Conservation (phyloP, 305 asterid genomes). For the Coffea humblotiana region DNA sequence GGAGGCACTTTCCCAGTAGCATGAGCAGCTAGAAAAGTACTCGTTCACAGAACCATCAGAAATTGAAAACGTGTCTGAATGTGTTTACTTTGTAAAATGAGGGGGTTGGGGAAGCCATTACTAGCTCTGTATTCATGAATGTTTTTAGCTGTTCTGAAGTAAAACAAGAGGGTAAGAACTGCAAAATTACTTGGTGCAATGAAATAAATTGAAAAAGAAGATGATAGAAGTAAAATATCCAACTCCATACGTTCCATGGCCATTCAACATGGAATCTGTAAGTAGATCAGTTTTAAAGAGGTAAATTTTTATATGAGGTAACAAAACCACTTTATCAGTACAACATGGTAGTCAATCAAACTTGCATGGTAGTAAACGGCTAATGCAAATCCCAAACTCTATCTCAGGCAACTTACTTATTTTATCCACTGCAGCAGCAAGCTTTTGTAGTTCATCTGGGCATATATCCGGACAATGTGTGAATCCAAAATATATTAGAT, state of each 20-base stretch:
- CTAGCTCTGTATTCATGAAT: not conserved
- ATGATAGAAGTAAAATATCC: not conserved
- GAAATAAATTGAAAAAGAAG: not conserved
- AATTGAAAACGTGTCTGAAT: not conserved
- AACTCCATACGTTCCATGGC: not conserved
- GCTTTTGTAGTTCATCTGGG: conserved; percentile 90
- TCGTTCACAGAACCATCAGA: not conserved
- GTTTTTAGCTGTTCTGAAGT: not conserved
- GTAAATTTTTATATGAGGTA: not conserved
- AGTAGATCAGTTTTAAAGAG: not conserved
- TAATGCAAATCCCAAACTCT: not conserved
- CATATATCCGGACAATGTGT: conserved; percentile 99
- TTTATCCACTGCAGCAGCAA: conserved; percentile 80
- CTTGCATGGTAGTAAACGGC: not conserved
- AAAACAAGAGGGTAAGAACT: not conserved
- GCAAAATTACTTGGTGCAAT: not conserved
- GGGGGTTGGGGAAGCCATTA: not conserved
- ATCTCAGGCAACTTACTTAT: conserved; percentile 54
- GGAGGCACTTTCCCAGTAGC: not conserved
- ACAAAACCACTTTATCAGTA: not conserved
- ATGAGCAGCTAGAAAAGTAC: not conserved
- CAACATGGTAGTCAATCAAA: not conserved
- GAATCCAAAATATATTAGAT: conserved; percentile 80
- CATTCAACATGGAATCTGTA: not conserved
- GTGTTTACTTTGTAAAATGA: not conserved